A percentile compares a stretch with the other conserved stretches of the same genome.
These are phyloP conservation scores for Nelumbo lutea DNA, from an alignment of 164 flowering plant species.

Conservation along the genomic window DNA sequence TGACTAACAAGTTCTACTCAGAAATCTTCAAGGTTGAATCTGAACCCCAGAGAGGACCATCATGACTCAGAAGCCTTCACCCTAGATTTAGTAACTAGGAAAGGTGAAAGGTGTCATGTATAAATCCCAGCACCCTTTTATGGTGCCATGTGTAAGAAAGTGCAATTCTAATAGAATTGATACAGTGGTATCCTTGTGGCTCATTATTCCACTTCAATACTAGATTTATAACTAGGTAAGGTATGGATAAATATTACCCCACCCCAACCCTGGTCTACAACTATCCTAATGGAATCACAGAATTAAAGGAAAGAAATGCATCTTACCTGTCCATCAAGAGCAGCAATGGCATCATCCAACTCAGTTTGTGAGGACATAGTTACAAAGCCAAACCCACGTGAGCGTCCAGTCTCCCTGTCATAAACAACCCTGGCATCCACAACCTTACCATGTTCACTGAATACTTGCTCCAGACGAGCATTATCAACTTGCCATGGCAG, in stretches of 20 bases:
- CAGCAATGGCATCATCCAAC: constrained; percentile 78
- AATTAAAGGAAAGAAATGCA: background rate
- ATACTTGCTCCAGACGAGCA: constrained; percentile 52
- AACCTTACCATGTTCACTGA: constrained; percentile 67
- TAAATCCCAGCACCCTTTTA: background rate
- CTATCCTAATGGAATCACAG: background rate
- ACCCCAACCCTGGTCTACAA: background rate
- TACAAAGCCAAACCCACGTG: constrained; percentile 73
- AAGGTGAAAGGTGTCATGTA: background rate
- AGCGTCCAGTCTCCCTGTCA: constrained; percentile 56
- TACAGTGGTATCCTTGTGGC: background rate
- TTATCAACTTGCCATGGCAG: constrained; percentile 61
- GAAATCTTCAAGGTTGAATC: background rate
- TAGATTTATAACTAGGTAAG: background rate
- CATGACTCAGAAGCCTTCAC: background rate
- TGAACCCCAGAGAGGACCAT: background rate
- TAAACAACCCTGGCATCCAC: constrained; percentile 50
- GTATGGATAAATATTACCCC: background rate
- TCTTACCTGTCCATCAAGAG: constrained; percentile 89
- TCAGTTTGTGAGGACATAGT: constrained; percentile 62
- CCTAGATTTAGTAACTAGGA: background rate
- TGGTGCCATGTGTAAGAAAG: background rate
- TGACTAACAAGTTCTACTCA: background rate
- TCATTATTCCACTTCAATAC: background rate
- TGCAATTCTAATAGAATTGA: background rate